A percentile compares a stretch with the other conserved stretches of the same genome.
These are phyloP conservation scores for Monilinia vaccinii-corymbosi DNA, from an alignment of 2,329 filamentous ascomycete species.

Conservation along the genomic window DNA sequence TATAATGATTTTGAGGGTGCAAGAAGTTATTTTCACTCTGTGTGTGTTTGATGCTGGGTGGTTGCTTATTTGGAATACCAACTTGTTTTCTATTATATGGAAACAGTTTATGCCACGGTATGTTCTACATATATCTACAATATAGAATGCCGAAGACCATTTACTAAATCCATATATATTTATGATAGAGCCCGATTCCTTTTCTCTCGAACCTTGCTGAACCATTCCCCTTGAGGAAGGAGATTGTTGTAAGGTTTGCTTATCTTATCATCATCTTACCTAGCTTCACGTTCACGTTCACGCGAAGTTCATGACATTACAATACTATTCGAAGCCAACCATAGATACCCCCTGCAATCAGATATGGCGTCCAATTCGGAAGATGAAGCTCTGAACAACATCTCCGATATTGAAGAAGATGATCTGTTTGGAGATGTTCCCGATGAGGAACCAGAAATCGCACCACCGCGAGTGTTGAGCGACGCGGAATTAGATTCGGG, in stretches of 20 bases:
- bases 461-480: conserved; percentile 35
- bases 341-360: not conserved
- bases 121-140: too few relatives aligned
- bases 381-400: conserved; percentile 30
- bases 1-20: not conserved
- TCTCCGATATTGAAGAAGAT: conserved; percentile 40
- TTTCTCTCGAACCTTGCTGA: not conserved
- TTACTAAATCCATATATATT: not conserved
- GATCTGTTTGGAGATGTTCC: conserved; percentile 55
- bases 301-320: not conserved
- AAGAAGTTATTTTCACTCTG: not conserved
- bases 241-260: not conserved
- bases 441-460: conserved; percentile 24
- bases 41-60: not conserved
- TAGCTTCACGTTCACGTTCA: not conserved
- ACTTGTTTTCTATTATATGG: too few relatives aligned
- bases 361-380: conserved; percentile 23
- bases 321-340: not conserved
- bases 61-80: not conserved
- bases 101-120: not conserved
- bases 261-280: not conserved
- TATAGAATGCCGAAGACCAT: not conserved
- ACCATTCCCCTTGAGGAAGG: not conserved
- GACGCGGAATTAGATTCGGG: conserved; percentile 55
- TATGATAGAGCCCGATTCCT: not conserved